Percentiles rank a stretch among this genome's conserved stretches.
Evolutionary conservation across 306 rosid genomes (phyloP).

Genomic region (Vicia villosa): DNA sequence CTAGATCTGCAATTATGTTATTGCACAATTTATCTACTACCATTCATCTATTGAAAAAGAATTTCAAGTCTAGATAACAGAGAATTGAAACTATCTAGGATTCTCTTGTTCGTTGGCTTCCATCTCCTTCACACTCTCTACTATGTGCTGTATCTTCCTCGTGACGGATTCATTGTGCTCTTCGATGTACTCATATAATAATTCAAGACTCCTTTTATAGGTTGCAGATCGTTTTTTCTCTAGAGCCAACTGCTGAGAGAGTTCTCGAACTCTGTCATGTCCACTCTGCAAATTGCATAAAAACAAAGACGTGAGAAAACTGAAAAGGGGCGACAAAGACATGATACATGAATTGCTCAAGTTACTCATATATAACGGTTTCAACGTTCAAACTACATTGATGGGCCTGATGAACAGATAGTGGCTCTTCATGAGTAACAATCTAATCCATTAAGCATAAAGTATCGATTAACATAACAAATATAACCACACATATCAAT

Average conservation of each 20-base stretch:
- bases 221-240: slow-evolving; percentile 88
- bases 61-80: slow-evolving; percentile 22
- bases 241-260: slow-evolving; percentile 78
- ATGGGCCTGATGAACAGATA: neutral
- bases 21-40: slow-evolving; percentile 31
- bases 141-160: slow-evolving; percentile 88
- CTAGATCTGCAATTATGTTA: slow-evolving; percentile 38
- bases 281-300: slow-evolving; percentile 59
- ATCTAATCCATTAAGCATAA: slow-evolving; percentile 5
- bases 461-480: neutral
- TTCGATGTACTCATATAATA: slow-evolving; percentile 83
- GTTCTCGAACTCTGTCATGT: slow-evolving; percentile 84
- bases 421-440: neutral
- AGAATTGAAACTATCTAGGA: slow-evolving; percentile 51
- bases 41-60: slow-evolving; percentile 29
- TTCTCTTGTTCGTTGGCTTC: slow-evolving; percentile 63
- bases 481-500: slow-evolving; percentile 19
- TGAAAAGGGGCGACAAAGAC: slow-evolving; percentile 8
- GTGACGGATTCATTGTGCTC: slow-evolving; percentile 85
- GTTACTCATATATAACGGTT: neutral
- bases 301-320: slow-evolving; percentile 1
- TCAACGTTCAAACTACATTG: slow-evolving; percentile 5
- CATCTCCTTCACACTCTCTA: slow-evolving; percentile 81
- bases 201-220: slow-evolving; percentile 88
- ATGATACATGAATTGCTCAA: neutral